These are phyloP conservation scores for Ceratobasidium sp. DNA, from an alignment of 1,284 basidiomycete species.

Conservation along the genomic window DNA sequence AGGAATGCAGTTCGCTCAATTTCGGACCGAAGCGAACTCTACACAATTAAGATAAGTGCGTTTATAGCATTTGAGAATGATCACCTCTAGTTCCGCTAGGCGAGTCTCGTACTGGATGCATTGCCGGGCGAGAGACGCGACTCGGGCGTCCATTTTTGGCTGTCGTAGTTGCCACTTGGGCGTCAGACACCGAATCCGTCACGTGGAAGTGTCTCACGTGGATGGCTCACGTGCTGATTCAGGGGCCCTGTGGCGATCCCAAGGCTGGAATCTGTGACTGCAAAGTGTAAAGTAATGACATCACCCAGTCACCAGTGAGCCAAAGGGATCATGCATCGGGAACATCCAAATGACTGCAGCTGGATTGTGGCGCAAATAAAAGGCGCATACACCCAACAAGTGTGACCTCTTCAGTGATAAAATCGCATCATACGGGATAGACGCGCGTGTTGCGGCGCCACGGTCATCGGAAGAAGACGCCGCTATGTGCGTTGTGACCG, in stretches of 20 bases:
- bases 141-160: conserved; percentile 18
- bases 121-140: conserved; percentile 9
- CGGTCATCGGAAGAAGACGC: background rate
- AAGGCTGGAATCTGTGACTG: too few species aligned
- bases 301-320: background rate
- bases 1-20: conserved; percentile 35
- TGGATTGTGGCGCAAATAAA: too few species aligned
- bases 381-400: conserved; percentile 10
- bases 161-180: conserved; percentile 16
- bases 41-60: background rate
- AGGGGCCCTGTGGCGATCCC: too few species aligned
- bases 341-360: too few species aligned
- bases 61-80: background rate
- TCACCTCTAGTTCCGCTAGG: conserved; percentile 28
- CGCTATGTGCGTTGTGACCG: conserved; percentile 28
- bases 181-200: background rate
- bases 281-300: too few species aligned
- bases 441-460: background rate
- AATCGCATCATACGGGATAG: background rate
- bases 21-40: conserved; percentile 25
- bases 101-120: conserved; percentile 12
- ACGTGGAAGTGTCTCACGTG: conserved; percentile 30
- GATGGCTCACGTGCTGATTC: background rate
- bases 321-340: background rate
- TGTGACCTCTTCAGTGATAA: background rate